Evolutionary conservation across 2,329 filamentous ascomycete species (phyloP).

Genomic region (Xylaria polymorpha): DNA sequence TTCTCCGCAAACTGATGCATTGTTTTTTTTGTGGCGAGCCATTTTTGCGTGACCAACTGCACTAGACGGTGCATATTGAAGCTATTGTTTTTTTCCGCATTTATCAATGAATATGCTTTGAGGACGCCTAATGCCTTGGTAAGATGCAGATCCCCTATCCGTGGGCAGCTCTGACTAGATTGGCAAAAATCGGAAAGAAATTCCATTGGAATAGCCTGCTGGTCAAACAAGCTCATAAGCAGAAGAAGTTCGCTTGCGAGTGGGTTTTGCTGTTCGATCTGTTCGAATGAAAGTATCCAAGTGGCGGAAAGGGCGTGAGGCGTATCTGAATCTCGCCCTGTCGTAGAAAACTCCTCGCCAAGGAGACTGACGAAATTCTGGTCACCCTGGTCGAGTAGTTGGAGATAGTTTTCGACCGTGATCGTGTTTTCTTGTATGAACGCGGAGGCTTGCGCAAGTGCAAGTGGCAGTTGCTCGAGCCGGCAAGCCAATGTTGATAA

Average conservation of each 20-base stretch:
- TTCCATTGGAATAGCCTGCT: constrained; percentile 46
- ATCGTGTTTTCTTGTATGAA: constrained; percentile 51
- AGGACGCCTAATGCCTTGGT: constrained; percentile 11
- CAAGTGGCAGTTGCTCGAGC: constrained; percentile 51
- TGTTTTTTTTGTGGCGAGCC: constrained; percentile 41
- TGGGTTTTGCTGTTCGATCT: constrained; percentile 45
- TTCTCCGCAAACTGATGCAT: constrained; percentile 33
- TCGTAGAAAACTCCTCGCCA: constrained; percentile 49
- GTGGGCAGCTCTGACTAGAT: constrained; percentile 30
- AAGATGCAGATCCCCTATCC: constrained; percentile 21
- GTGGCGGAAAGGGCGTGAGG: constrained; percentile 48
- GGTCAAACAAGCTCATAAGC: constrained; percentile 50
- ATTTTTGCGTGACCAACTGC: constrained; percentile 50
- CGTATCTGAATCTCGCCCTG: constrained; percentile 46
- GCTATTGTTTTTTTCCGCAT: constrained; percentile 27
- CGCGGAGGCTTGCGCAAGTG: constrained; percentile 51
- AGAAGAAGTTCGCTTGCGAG: constrained; percentile 50
- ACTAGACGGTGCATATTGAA: constrained; percentile 52
- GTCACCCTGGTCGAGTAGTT: constrained; percentile 45
- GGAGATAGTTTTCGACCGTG: constrained; percentile 45
- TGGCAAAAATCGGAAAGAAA: constrained; percentile 41
- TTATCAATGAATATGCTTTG: constrained; percentile 15
- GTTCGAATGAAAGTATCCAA: constrained; percentile 52
- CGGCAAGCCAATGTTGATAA: constrained; percentile 42
- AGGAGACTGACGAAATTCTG: constrained; percentile 42